phyloP scores from a whole-genome alignment of 1,139 yeast species.

The Blastobotrys elegans region DNA sequence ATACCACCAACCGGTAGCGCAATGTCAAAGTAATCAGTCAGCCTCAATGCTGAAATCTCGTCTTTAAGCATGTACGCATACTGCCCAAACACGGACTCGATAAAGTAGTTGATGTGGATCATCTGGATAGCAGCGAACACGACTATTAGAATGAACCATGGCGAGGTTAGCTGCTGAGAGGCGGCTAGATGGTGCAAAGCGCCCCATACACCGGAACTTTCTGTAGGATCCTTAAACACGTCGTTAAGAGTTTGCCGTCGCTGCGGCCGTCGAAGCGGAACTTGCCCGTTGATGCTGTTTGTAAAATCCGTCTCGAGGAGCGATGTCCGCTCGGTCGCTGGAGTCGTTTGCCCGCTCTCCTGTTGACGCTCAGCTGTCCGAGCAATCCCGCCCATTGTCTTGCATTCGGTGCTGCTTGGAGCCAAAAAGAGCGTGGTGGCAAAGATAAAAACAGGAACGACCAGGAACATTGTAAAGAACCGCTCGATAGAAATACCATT shows the following conservation, averaged over 20 bases:
- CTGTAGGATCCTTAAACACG: conserved; percentile 40
- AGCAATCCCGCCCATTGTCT: conserved; percentile 16
- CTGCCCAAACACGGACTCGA: conserved; percentile 80
- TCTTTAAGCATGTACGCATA: conserved; percentile 61
- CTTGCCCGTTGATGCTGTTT: not conserved
- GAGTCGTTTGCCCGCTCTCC: not conserved
- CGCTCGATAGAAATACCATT: conserved; percentile 36
- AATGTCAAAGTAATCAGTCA: conserved; percentile 74
- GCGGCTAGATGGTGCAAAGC: conserved; percentile 64
- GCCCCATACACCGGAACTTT: conserved; percentile 70
- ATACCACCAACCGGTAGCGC: conserved; percentile 88
- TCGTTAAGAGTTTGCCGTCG: conserved; percentile 8
- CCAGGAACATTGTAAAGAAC: conserved; percentile 62
- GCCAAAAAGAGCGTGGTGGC: conserved; percentile 76
- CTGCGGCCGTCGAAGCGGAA: conserved; percentile 2
- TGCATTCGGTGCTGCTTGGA: conserved; percentile 4
- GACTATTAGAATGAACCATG: conserved; percentile 77
- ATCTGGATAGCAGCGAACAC: conserved; percentile 78
- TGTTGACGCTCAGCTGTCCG: conserved; percentile 11
- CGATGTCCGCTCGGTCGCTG: not conserved
- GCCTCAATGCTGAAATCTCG: conserved; percentile 47
- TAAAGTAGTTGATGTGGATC: conserved; percentile 86
- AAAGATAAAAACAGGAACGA: conserved; percentile 70
- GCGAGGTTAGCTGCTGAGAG: conserved; percentile 59
- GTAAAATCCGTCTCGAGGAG: conserved; percentile 16